Evolutionary conservation across 2,329 filamentous ascomycete species (phyloP).

Genomic region (Fusarium circinatum): DNA sequence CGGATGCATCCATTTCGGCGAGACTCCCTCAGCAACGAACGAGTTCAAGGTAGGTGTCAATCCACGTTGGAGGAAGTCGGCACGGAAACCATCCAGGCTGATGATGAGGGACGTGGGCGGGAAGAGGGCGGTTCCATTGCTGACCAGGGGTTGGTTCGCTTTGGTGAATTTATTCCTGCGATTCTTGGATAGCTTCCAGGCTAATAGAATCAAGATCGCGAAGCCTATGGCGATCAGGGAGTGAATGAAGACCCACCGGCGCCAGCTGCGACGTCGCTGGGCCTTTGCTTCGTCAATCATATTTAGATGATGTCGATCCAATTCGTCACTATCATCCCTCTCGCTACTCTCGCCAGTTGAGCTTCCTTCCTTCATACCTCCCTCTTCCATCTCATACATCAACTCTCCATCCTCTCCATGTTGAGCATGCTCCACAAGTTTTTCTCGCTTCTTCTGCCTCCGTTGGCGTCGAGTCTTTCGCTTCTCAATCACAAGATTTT

Average conservation of each 20-base stretch:
- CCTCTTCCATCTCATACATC: slow-evolving; percentile 93
- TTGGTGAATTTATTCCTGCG: slow-evolving; percentile 49
- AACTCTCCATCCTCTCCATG: slow-evolving; percentile 77
- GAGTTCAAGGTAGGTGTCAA: slow-evolving; percentile 84
- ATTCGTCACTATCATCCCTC: slow-evolving; percentile 67
- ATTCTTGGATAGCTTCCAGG: slow-evolving; percentile 67
- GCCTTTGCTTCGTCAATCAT: slow-evolving; percentile 59
- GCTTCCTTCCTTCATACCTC: slow-evolving; percentile 74
- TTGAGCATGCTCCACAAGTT: slow-evolving; percentile 62
- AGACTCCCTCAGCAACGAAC: slow-evolving; percentile 85
- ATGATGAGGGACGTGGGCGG: slow-evolving; percentile 92
- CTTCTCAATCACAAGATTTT: slow-evolving; percentile 62
- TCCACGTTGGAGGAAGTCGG: slow-evolving; percentile 87
- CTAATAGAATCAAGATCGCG: slow-evolving; percentile 64
- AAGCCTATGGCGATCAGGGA: slow-evolving; percentile 63
- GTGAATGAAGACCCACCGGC: slow-evolving; percentile 65
- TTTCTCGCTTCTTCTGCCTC: slow-evolving; percentile 64
- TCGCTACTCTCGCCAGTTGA: slow-evolving; percentile 71
- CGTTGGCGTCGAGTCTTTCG: slow-evolving; percentile 60
- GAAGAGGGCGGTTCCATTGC: slow-evolving; percentile 90
- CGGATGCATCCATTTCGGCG: slow-evolving; percentile 90
- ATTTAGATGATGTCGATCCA: slow-evolving; percentile 64
- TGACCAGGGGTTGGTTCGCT: slow-evolving; percentile 54
- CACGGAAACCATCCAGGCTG: slow-evolving; percentile 94
- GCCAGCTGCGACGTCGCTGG: slow-evolving; percentile 63